phyloP scores from a whole-genome alignment of 495 filamentous ascomycete species.

The Neurospora tetrasperma region DNA sequence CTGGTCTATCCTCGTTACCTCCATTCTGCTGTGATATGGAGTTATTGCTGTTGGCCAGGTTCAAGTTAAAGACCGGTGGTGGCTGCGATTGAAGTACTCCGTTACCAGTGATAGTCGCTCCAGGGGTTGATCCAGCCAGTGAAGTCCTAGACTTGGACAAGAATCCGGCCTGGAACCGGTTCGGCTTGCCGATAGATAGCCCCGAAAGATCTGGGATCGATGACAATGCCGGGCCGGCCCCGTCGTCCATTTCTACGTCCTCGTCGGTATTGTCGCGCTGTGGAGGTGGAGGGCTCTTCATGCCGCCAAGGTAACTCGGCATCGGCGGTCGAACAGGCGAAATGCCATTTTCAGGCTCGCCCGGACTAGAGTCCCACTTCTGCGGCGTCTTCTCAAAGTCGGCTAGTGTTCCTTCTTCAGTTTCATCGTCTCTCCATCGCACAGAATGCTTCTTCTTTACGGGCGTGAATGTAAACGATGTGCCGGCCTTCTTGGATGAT shows the following conservation, averaged over 20 bases:
- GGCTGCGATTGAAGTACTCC: constrained; percentile 6
- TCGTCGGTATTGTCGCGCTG: constrained; percentile 20
- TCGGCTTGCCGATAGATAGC: constrained; percentile 47
- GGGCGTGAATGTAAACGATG: constrained; percentile 53
- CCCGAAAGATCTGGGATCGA: constrained; percentile 36
- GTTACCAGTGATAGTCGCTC: neutral
- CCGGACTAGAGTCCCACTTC: constrained; percentile 44
- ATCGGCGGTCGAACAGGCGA: constrained; percentile 19
- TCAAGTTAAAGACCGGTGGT: constrained; percentile 51
- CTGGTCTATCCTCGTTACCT: constrained; percentile 42
- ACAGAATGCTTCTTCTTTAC: constrained; percentile 77
- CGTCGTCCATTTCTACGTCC: constrained; percentile 34
- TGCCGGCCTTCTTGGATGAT: constrained; percentile 5
- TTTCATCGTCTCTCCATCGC: constrained; percentile 86
- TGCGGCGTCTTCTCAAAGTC: constrained; percentile 85
- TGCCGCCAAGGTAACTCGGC: constrained; percentile 29
- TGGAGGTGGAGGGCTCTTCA: neutral
- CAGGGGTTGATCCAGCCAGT: neutral
- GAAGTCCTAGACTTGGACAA: constrained; percentile 51
- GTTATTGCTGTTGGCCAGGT: constrained; percentile 37
- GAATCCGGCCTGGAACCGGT: constrained; percentile 85
- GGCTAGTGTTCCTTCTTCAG: constrained; percentile 65
- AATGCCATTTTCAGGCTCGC: constrained; percentile 24
- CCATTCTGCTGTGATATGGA: neutral
- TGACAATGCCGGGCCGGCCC: constrained; percentile 39